Evolutionary conservation across 1,284 basidiomycete species (phyloP), one percentile per base, ranked within the genome.

Genomic region (Leccinum fallax): DNA sequence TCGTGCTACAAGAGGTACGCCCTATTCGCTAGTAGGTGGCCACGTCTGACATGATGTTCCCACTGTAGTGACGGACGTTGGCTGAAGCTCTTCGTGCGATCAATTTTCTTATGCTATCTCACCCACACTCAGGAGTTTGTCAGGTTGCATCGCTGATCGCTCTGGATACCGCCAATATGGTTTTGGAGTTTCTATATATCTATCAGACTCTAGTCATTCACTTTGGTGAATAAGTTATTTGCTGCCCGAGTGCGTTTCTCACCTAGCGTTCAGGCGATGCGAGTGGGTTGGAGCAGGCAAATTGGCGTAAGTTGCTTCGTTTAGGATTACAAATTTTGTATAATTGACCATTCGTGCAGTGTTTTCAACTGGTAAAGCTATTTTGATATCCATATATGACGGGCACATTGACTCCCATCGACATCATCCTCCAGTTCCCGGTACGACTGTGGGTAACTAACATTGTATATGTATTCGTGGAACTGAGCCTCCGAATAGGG

Each of bases 91-190:
- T 71, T 71, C 43, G 69, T 70, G 57, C 34, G 69, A 51, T 9
- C 16, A 6, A 34, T 21, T 21, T 30, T 53, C 6, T 26, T n/a
- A 2, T 53, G 21, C 2, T 10, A 3, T 49, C 26, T 55, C 28
- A 21, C n/a, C 49, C 21, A 16, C 16, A 58, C 55, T 66, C 48
- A 15, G 60, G 28, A 11, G 16, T 34, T 9, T 30, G n/a, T 46
- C 53, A 80, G 78, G 77, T 80, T n/a, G 64, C 63, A 13, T 43
- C 71, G 24, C 67, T 80, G 15, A 72, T 79, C 62, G 55, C 74
- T 26, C 72, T 77, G 57, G 79, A 79, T 63, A 79, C 79, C 43
- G 52, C 77, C 57, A 80, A 79, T 62, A 71, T 74, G 59, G 70
- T 71, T 26, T 76, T 80, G 61, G 78, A 80, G 62, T 74, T 79